phyloP scores from a whole-genome alignment of 305 asterid species.

The Fraxinus dipetala region DNA sequence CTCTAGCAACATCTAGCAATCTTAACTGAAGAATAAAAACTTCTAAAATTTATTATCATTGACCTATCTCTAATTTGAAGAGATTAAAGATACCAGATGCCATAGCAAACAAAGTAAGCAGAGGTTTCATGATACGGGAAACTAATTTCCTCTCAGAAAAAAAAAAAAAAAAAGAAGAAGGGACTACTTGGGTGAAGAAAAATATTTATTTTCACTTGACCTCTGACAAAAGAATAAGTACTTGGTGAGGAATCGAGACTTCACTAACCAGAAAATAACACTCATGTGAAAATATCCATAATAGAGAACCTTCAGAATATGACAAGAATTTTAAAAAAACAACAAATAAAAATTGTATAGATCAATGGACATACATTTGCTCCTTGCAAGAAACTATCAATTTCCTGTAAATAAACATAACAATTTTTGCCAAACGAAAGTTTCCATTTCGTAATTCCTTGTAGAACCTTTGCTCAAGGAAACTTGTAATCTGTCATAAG shows the following conservation, averaged over 20 bases:
- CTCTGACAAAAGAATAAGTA: background rate
- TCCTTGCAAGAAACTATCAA: conserved; percentile 85
- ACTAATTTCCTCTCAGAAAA: background rate
- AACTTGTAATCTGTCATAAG: conserved; percentile 62
- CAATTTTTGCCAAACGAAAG: conserved; percentile 64
- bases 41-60: background rate
- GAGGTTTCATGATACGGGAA: background rate
- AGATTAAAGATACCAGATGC: background rate
- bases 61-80: background rate
- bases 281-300: background rate
- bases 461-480: conserved; percentile 94
- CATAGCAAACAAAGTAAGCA: background rate
- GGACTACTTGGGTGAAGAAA: background rate
- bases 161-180: background rate
- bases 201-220: background rate
- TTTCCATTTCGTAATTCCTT: conserved; percentile 87
- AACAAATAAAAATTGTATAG: background rate
- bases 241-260: background rate
- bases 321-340: background rate
- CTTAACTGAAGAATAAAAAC: background rate
- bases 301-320: conserved; percentile 11
- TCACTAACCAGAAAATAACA: background rate
- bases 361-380: conserved; percentile 62
- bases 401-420: conserved; percentile 84
- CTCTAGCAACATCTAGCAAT: background rate